Evolutionary conservation across 306 rosid genomes (phyloP).

Genomic region (Senna siamea): DNA sequence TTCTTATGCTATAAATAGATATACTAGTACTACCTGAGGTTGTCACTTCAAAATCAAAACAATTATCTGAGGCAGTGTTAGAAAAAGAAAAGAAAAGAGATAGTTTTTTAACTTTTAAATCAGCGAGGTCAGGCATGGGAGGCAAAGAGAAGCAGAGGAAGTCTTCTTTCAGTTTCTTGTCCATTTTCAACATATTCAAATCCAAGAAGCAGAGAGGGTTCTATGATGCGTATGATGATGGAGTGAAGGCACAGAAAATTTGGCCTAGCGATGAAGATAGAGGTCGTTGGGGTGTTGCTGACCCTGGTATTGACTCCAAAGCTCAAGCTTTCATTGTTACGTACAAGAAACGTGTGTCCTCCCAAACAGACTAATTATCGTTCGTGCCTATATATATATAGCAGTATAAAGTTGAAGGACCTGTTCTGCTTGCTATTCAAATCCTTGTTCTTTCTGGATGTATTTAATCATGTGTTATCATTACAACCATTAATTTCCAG

Average conservation of each 20-base stretch:
- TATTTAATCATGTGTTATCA: too few species aligned
- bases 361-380: not conserved
- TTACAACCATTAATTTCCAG: too few species aligned
- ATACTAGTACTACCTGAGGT: not conserved
- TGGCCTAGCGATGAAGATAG: slow-evolving; percentile 68
- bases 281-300: slow-evolving; percentile 53
- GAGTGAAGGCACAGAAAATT: slow-evolving; percentile 27
- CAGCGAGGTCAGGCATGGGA: slow-evolving; percentile 48
- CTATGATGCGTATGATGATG: slow-evolving; percentile 30
- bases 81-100: too few species aligned
- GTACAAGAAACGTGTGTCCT: slow-evolving; percentile 25
- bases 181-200: slow-evolving; percentile 60
- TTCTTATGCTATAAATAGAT: slow-evolving; percentile 39
- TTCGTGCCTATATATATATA: not conserved
- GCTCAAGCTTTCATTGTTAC: slow-evolving; percentile 54
- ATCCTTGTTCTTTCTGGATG: not conserved
- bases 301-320: slow-evolving; percentile 58
- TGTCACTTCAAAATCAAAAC: too few species aligned
- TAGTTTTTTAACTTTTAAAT: too few species aligned
- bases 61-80: too few species aligned
- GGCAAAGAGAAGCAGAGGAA: slow-evolving; percentile 52
- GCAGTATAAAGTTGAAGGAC: not conserved
- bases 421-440: not conserved
- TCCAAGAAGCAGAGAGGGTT: slow-evolving; percentile 39
- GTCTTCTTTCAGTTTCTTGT: slow-evolving; percentile 40